phyloP scores from a whole-genome alignment of 2,329 filamentous ascomycete species.

The Claviceps africana region DNA sequence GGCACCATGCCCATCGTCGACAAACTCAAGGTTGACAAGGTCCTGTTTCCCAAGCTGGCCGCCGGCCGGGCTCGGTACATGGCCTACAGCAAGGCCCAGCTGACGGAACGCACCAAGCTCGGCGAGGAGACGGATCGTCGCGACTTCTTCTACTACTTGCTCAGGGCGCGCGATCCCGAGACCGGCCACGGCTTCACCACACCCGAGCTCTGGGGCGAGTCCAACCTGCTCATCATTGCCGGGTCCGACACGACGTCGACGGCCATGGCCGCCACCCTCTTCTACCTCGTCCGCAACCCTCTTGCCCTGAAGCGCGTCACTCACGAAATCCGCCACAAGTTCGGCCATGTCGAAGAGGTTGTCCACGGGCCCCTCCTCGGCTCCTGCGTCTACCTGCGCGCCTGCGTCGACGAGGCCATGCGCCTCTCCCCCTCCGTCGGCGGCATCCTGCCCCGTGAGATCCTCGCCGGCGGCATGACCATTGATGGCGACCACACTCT shows the following conservation, averaged over 20 bases:
- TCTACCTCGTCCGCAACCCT: constrained; percentile 45
- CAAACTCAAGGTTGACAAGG: constrained; percentile 50
- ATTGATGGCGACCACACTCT: constrained; percentile 36
- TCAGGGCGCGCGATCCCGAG: constrained; percentile 57
- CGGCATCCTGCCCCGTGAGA: constrained; percentile 45
- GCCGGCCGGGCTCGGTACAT: constrained; percentile 56
- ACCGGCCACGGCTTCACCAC: constrained; percentile 52
- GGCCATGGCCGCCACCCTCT: constrained; percentile 47
- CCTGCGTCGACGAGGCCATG: constrained; percentile 53
- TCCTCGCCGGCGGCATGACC: constrained; percentile 38
- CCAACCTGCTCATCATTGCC: constrained; percentile 57
- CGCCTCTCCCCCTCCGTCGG: constrained; percentile 47
- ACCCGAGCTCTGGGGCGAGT: constrained; percentile 56
- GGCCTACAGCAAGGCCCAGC: constrained; percentile 53
- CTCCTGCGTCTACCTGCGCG: constrained; percentile 44
- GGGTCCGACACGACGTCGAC: constrained; percentile 61
- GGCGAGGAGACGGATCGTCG: constrained; percentile 53
- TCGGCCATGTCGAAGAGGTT: constrained; percentile 40
- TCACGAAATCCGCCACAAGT: constrained; percentile 37
- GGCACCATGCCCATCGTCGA: constrained; percentile 58
- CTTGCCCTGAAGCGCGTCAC: constrained; percentile 31
- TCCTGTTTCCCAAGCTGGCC: constrained; percentile 54
- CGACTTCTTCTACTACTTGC: constrained; percentile 64
- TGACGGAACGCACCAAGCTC: constrained; percentile 50
- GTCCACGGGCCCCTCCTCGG: constrained; percentile 34